phyloP scores from a whole-genome alignment of 306 rosid genomes.

The Begonia fuchsioides region DNA sequence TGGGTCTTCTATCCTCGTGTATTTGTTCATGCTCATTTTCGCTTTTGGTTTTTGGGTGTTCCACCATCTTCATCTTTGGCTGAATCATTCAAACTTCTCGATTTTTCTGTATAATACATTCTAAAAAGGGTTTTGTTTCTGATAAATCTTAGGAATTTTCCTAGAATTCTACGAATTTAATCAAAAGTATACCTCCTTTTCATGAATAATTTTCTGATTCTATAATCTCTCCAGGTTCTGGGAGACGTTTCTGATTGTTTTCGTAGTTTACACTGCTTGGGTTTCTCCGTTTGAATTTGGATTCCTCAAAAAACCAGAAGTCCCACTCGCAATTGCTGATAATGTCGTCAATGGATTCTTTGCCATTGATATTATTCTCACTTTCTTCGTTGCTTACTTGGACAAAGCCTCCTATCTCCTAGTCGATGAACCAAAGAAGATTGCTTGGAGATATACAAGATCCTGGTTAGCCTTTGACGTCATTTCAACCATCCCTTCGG shows the following conservation, averaged over 20 bases:
- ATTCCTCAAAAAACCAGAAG: conserved; percentile 49
- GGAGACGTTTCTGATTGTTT: conserved; percentile 56
- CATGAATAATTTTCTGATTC: not conserved
- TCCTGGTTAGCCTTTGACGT: conserved; percentile 68
- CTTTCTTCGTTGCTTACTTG: conserved; percentile 82
- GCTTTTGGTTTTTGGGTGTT: too few species aligned
- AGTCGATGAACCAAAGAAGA: conserved; percentile 42
- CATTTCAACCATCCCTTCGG: conserved; percentile 69
- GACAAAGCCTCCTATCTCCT: conserved; percentile 57
- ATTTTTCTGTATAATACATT: too few species aligned
- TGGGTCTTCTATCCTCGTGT: too few species aligned
- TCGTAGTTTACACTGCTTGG: conserved; percentile 89
- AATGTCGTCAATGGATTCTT: conserved; percentile 76
- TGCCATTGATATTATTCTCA: conserved; percentile 57
- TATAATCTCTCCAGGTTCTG: conserved; percentile 39
- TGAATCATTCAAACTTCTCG: too few species aligned
- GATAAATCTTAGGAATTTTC: too few species aligned
- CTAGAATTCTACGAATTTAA: too few species aligned
- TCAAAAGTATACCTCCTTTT: too few species aligned
- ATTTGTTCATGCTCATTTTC: too few species aligned
- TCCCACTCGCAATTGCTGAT: conserved; percentile 46
- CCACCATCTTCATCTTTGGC: too few species aligned
- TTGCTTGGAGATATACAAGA: conserved; percentile 51
- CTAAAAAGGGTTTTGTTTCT: too few species aligned
- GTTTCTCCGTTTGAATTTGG: conserved; percentile 94